Evolutionary conservation across 495 filamentous ascomycete species (phyloP).

Genomic region (Hyaloscypha finlandica): DNA sequence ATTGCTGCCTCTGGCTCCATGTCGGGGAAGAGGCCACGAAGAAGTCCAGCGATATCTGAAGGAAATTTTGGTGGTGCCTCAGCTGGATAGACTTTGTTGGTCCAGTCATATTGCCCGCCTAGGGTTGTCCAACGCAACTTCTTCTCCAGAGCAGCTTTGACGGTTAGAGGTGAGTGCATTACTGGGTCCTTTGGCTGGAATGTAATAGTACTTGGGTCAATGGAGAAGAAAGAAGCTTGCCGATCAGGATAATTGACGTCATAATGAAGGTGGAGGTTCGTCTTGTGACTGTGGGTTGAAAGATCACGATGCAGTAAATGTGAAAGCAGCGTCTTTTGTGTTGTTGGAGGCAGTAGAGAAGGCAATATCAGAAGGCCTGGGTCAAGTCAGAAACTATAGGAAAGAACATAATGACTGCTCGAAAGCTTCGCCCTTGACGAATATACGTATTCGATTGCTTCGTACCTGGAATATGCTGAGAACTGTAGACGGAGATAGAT

Average conservation of each 20-base stretch:
- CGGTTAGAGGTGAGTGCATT: slow-evolving; percentile 68
- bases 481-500: slow-evolving; percentile 7
- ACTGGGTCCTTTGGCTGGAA: slow-evolving; percentile 68
- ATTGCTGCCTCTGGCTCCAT: slow-evolving; percentile 85
- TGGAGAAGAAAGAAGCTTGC: slow-evolving; percentile 48
- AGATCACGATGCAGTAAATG: slow-evolving; percentile 80
- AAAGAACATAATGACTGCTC: background rate
- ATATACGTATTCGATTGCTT: background rate
- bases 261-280: slow-evolving; percentile 86
- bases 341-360: slow-evolving; percentile 62
- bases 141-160: slow-evolving; percentile 65
- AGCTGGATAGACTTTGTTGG: slow-evolving; percentile 72
- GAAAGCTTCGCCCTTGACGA: background rate
- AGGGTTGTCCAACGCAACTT: slow-evolving; percentile 92
- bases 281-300: slow-evolving; percentile 70
- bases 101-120: slow-evolving; percentile 95
- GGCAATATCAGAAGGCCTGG: slow-evolving; percentile 77
- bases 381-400: slow-evolving; percentile 12
- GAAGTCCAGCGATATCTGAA: slow-evolving; percentile 62
- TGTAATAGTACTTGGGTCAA: slow-evolving; percentile 34
- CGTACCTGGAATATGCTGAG: slow-evolving; percentile 18
- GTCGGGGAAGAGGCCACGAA: slow-evolving; percentile 67
- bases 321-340: slow-evolving; percentile 68
- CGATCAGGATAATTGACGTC: slow-evolving; percentile 65
- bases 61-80: slow-evolving; percentile 73